phyloP scores from a whole-genome alignment of 106 monocot species.

The Xerophyta viscosa region DNA sequence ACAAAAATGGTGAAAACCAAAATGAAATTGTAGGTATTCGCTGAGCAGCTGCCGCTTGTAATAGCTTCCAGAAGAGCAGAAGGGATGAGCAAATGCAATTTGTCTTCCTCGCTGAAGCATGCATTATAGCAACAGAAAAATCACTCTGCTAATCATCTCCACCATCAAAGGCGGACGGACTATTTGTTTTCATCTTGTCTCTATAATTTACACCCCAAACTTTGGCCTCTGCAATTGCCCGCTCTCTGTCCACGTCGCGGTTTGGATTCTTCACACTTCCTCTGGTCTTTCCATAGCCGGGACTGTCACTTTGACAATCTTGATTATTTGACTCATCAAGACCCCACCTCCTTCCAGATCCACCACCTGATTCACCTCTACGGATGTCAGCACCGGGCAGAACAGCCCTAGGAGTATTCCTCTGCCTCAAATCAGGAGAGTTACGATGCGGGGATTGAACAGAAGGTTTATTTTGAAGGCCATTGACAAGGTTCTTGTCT shows the following conservation, averaged over 20 bases:
- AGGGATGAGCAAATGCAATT: background rate
- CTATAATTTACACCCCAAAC: constrained; percentile 73
- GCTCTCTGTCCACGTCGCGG: constrained; percentile 30
- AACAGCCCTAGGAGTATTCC: constrained; percentile 19
- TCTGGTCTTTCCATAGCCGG: constrained; percentile 13
- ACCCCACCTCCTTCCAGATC: constrained; percentile 41
- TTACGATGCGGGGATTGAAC: constrained; percentile 44
- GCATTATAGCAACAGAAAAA: background rate
- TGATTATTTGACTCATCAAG: constrained; percentile 37
- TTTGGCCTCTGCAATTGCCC: constrained; percentile 53
- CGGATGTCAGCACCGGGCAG: constrained; percentile 33
- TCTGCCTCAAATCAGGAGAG: constrained; percentile 50
- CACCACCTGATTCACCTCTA: constrained; percentile 29
- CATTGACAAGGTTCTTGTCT: constrained; percentile 16
- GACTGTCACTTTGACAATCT: constrained; percentile 36
- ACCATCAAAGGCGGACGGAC: constrained; percentile 18
- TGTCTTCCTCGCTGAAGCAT: no score
- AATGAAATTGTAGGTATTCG: background rate
- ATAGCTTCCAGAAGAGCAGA: background rate
- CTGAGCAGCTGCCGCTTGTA: background rate
- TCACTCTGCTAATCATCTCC: constrained; percentile 9
- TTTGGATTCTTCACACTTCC: constrained; percentile 11
- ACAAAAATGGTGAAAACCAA: background rate
- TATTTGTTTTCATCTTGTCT: constrained; percentile 27
- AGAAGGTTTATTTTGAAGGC: constrained; percentile 8